These are phyloP conservation scores for Luffa acutangula DNA, from an alignment of 306 rosid genomes.

Conservation along the genomic window DNA sequence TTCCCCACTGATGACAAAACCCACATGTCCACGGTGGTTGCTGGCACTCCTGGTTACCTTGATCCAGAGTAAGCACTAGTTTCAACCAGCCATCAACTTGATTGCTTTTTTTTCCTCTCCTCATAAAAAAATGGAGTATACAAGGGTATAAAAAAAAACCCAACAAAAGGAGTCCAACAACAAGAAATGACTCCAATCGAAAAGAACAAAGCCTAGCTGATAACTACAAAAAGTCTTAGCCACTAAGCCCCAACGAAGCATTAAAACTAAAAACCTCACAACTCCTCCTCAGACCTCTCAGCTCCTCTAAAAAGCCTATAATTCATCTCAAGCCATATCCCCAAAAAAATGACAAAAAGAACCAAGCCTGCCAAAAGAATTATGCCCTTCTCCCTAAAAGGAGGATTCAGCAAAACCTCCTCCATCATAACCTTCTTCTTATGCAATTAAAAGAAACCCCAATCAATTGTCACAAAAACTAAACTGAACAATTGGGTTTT, in stretches of 20 bases:
- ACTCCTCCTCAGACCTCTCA: neutral
- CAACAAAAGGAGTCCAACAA: neutral
- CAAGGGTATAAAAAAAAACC: neutral
- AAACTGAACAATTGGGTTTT: neutral
- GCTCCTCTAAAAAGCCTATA: neutral
- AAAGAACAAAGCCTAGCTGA: neutral
- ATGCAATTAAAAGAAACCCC: neutral
- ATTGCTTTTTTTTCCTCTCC: neutral
- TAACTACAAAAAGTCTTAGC: neutral
- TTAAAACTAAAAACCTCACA: neutral
- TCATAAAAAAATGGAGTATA: neutral
- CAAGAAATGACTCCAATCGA: neutral
- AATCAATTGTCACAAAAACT: neutral
- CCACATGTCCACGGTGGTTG: constrained; percentile 20
- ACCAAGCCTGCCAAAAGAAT: neutral
- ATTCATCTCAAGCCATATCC: neutral
- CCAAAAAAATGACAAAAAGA: neutral
- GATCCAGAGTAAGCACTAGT: constrained; percentile 20
- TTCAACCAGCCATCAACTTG: neutral
- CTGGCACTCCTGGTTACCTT: constrained; percentile 26
- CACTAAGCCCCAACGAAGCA: neutral
- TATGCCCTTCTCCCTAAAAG: neutral
- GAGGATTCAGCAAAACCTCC: neutral
- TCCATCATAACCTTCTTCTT: neutral
- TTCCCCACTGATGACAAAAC: constrained; percentile 8